Conservation (phyloP, 1,284 basidiomycete species). For the Agaricales sp. region DNA sequence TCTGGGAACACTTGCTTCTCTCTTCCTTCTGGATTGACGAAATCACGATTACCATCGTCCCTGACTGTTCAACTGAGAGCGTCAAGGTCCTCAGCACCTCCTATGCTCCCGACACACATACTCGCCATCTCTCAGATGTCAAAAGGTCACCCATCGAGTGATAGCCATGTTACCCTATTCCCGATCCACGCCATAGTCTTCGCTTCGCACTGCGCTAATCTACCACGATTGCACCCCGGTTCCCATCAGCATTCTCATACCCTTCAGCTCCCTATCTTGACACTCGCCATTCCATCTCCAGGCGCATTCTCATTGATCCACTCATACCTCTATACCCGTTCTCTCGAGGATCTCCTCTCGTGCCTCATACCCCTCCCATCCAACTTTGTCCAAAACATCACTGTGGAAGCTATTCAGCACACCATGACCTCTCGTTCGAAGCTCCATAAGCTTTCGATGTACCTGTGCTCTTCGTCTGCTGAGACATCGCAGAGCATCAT, state of each 20-base stretch:
- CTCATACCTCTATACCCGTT: constrained; percentile 56
- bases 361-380: constrained; percentile 50
- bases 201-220: constrained; percentile 45
- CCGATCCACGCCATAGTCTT: constrained; percentile 49
- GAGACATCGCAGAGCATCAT: constrained; percentile 37
- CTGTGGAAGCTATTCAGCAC: constrained; percentile 31
- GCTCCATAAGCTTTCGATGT: constrained; percentile 41
- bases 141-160: constrained; percentile 24
- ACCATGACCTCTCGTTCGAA: constrained; percentile 32
- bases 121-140: constrained; percentile 42
- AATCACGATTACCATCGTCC: constrained; percentile 32
- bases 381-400: constrained; percentile 38
- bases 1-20: constrained; percentile 36
- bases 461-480: constrained; percentile 32
- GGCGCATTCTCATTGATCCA: constrained; percentile 56
- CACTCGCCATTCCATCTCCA: constrained; percentile 55
- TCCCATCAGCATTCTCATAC: constrained; percentile 22
- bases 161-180: constrained; percentile 28
- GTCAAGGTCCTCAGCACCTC: constrained; percentile 19
- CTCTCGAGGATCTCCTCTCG: constrained; percentile 37
- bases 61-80: constrained; percentile 33
- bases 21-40: constrained; percentile 35
- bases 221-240: constrained; percentile 41
- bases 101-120: constrained; percentile 44
- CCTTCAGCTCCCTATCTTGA: constrained; percentile 50